phyloP scores from a whole-genome alignment of 345 rosid genomes.

The Physaria fendleri region DNA sequence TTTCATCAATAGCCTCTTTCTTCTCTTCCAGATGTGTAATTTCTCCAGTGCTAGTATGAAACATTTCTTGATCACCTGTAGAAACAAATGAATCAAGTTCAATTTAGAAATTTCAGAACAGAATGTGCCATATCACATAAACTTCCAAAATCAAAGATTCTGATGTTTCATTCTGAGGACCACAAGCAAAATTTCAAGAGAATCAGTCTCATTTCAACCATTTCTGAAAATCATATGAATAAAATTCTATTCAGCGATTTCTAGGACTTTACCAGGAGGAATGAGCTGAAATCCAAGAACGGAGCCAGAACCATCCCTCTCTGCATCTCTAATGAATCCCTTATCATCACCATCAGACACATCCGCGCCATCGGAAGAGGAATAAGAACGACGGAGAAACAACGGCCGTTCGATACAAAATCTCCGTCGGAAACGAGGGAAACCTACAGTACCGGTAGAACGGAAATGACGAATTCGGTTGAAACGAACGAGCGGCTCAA shows the following conservation, averaged over 20 bases:
- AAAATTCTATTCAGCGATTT: too few species aligned
- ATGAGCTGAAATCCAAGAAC: constrained; percentile 55
- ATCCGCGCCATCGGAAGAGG: constrained; percentile 12
- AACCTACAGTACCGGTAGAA: constrained; percentile 26
- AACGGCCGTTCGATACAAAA: constrained; percentile 23
- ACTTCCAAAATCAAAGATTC: background rate
- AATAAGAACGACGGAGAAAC: constrained; percentile 26
- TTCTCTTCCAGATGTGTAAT: constrained; percentile 14
- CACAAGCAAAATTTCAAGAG: constrained; percentile 1
- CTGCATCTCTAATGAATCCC: constrained; percentile 39
- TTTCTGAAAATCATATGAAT: too few species aligned
- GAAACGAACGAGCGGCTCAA: constrained; percentile 7
- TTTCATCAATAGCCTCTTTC: background rate
- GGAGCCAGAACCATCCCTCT: constrained; percentile 59
- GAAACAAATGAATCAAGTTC: background rate
- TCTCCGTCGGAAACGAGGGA: constrained; percentile 19
- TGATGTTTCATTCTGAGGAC: background rate
- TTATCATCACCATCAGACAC: constrained; percentile 25
- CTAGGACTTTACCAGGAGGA: constrained; percentile 45
- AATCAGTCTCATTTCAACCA: too few species aligned
- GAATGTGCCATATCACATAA: background rate
- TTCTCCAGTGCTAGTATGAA: constrained; percentile 23
- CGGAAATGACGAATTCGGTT: background rate
- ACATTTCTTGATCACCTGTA: constrained; percentile 34
- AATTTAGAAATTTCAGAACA: background rate